Percentiles rank a stretch among this genome's conserved stretches.
Evolutionary conservation across 768 basidiomycete species (phyloP).

Genomic region (Naganishia vaughanmartiniae): DNA sequence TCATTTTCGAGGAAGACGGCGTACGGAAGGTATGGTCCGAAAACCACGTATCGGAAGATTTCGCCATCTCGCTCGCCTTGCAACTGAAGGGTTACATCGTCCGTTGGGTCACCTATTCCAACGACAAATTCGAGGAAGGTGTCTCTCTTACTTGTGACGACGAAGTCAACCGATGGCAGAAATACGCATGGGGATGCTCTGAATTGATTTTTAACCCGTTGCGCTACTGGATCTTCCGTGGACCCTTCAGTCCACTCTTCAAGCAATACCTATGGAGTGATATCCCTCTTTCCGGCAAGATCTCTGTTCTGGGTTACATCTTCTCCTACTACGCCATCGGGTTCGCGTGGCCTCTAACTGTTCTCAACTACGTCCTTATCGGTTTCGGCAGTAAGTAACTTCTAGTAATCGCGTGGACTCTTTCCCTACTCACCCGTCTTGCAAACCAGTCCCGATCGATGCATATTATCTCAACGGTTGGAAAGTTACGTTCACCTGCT

Average conservation of each 20-base stretch:
- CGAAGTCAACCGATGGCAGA: constrained; percentile 53
- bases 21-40: constrained; percentile 76
- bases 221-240: constrained; percentile 59
- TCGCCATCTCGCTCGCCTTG: constrained; percentile 68
- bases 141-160: constrained; percentile 88
- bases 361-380: constrained; percentile 56
- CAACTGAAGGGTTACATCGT: constrained; percentile 42
- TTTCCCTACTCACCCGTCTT: too few relatives aligned
- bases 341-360: constrained; percentile 62
- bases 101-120: constrained; percentile 71
- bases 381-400: constrained; percentile 5
- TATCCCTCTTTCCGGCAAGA: constrained; percentile 59
- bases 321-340: constrained; percentile 58
- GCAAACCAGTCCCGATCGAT: neutral
- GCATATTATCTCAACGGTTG: constrained; percentile 11
- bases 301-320: constrained; percentile 60
- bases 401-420: neutral
- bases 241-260: constrained; percentile 67
- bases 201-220: constrained; percentile 75
- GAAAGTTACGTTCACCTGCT: constrained; percentile 1
- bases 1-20: constrained; percentile 64
- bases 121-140: constrained; percentile 85
- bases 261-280: constrained; percentile 50
- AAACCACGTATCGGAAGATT: constrained; percentile 76
- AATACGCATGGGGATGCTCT: constrained; percentile 55